Conservation (phyloP, 75 land plant genomes). For the Cunninghamia lanceolata region DNA sequence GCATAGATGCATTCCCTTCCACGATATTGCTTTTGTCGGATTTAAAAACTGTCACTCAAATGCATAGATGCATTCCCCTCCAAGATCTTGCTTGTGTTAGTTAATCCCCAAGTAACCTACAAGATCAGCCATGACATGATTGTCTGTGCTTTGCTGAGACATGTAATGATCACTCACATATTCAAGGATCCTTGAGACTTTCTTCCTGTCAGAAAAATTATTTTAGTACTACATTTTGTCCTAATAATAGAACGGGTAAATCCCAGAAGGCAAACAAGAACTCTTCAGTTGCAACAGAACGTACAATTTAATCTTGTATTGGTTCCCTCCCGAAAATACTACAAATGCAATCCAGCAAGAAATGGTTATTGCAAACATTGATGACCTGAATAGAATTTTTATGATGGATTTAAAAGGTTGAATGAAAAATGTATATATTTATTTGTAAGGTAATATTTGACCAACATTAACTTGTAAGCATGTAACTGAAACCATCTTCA, state of each 20-base stretch:
- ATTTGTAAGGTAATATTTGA: no score
- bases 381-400: neutral
- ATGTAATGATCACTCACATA: neutral
- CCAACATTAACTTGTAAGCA: neutral
- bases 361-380: neutral
- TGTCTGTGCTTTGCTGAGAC: neutral
- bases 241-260: neutral
- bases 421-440: neutral
- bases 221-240: neutral
- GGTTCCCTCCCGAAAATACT: neutral
- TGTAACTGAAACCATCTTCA: neutral
- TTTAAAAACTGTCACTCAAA: neutral
- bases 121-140: neutral
- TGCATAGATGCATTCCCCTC: neutral
- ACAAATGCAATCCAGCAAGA: neutral
- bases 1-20: neutral
- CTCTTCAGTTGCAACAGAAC: no score
- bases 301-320: no score
- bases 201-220: neutral
- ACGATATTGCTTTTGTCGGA: no score
- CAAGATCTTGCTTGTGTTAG: neutral
- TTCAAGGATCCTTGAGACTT: neutral
- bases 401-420: neutral
- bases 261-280: neutral
- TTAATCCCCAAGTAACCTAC: neutral